Evolutionary conservation across 2,329 filamentous ascomycete genomes (phyloP), one percentile per base, ranked within the genome.

Genomic region (Fusarium anguioides): DNA sequence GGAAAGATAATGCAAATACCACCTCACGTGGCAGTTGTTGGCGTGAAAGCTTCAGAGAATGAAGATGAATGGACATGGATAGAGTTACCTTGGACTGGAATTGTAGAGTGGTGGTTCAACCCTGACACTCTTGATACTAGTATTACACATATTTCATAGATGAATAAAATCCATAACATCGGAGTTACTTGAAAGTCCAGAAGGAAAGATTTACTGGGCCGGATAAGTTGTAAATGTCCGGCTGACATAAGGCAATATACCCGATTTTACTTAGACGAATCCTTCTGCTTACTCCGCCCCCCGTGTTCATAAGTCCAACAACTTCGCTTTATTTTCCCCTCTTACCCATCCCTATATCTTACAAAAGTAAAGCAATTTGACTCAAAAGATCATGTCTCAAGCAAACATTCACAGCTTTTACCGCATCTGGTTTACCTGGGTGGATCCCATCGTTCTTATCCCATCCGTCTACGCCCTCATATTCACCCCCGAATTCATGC

Each of bases 341-440:
- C 27, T 20, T 21, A 9, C 10, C 35, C 4, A 9, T 11, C 15
- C 7, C 6, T 8, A 4, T 5, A 12, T 29, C 11, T 29, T 12
- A 4, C n/a, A 27, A 17, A n/a, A 27, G 2, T 3, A 24, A 9
- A 29, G 11, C 17, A 20, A 37, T 8, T 17, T 3, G 4, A 27
- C 11, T 8, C n/a, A 17, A 9, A 5, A 4, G 7, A 36, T 5
- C 23, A 67, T 68, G 64, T n/a, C 58, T 7, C 49, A 55, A 9
- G 45, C 18, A 12, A 33, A 27, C 4, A 29, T 68, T 10, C 44
- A 57, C 14, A 31, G 1, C 0, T 72, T 74, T 36, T 74, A 73
- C 52, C 61, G 63, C 45, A 15, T 68, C 31, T 73, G 70, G 70
- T 73, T 72, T 50, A 70, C 57, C 1, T 72, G 46, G 29, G n/a